Evolutionary conservation across 805 yeast genomes (phyloP), one percentile per base, ranked within the genome.

Genomic region (Lipomyces chichibuensis): DNA sequence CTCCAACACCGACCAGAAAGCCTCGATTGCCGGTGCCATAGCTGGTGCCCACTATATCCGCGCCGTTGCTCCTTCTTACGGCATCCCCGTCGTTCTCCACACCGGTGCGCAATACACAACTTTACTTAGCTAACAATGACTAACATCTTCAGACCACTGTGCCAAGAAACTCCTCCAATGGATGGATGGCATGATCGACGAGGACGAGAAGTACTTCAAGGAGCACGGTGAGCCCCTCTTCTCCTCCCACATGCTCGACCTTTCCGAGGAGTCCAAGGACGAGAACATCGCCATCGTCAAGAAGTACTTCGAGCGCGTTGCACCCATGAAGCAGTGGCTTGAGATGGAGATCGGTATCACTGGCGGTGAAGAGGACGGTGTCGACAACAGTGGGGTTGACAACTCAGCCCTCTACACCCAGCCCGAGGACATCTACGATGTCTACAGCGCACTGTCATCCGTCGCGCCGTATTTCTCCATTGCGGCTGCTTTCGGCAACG

Each of bases 341-440:
- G 99, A 95, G 87, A 95, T 95, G 99, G 99, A 95, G 87, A 95
- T 95, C 80, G 99, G 99, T 88, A 95, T 95, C 88, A 95, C 99
- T 81, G 99, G 99, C 84, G 99, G 99, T 89, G 99, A 95, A 86
- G 99, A 95, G 85, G 99, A 95, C 80, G 99, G 99, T 88, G 99
- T 95, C 78, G 95, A 95, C 89, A 95, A 95, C 88, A 96, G 94
- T 83, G 85, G 87, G 81, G 97, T 91, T 74, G 87, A 87, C 79
- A 89, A 90, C 84, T 92, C 90, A 72, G 80, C 90, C 72, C 85
- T 95, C 77, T 95, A 94, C 90, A 95, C 99, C 75, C 87, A 88
- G 76, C 92, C 99, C 77, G 97, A 91, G 84, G 94, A 97, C 75
- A 97, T 95, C 65, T 95, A 80, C 84, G 87, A 87, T 74, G 98